Evolutionary conservation across 306 rosid species (phyloP), one percentile per base, ranked within the genome.

Genomic region (Cucurbita moschata): DNA sequence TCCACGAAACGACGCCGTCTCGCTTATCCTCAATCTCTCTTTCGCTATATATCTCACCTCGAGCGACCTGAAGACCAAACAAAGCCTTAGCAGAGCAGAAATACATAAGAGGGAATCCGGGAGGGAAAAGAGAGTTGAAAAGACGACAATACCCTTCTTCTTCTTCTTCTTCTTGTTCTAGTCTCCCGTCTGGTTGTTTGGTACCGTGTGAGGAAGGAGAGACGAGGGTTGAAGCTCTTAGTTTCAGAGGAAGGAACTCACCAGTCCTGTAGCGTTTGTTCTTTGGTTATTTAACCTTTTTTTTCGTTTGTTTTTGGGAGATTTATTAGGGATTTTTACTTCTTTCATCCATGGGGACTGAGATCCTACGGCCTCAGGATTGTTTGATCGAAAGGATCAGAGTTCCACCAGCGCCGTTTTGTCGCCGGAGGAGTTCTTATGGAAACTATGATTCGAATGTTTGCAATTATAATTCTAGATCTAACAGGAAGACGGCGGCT

Each of bases 351-450:
- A 94, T 94, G 99, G 99, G 88, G 23, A 94, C 97, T 2, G 96
- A 89, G 83, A 78, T 94, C 67, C 75, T 94, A 43, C 70, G 89
- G 62, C 97, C 99, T 35, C 97, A 88, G 39, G 86, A 94, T 47
- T 89, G 85, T 46, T 81, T 94, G 56, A 75, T 82, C 40, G 79
- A 85, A 38, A 74, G 90, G 42, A 82, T 85, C 77, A 72, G 91
- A 49, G 73, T 10, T 35, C 82, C 91, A 0, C 74, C 71, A 66
- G 65, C 83, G 53, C 30, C 76, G 43, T 76, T 86, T 78, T 78
- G 77, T 16, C 92, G 95, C 15, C 89, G 91, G 77, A 79, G 74
- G 35, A 50, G 43, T 19, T 15, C 44, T 55, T 77, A 72, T 44
- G 86, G 83, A 0, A 73, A 65, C 58, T 62, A 54, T 42, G 54